A percentile compares a stretch with the other conserved stretches of the same genome.
Conservation (phyloP, 305 asterid species). For the Nicotiana rustica region DNA sequence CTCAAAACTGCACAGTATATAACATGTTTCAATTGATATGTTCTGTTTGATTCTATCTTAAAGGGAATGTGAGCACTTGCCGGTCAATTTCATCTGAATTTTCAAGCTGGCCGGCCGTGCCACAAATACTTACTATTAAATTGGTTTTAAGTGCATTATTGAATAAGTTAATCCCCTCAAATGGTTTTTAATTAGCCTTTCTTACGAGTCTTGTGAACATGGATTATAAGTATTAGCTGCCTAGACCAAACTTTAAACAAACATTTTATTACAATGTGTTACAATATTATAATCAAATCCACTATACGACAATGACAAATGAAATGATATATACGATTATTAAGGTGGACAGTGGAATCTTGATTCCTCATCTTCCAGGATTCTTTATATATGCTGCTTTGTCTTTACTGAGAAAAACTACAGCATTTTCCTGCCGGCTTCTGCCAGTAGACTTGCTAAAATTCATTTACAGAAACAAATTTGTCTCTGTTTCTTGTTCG, state of each 20-base stretch:
- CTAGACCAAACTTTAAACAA: not conserved
- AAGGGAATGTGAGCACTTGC: not conserved
- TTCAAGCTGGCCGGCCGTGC: constrained; percentile 30
- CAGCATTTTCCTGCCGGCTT: not conserved
- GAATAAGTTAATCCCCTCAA: not conserved
- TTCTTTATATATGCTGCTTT: constrained; percentile 15
- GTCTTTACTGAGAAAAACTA: constrained; percentile 13
- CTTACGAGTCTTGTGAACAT: not conserved
- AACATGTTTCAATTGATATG: constrained; percentile 10
- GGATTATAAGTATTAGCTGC: not conserved
- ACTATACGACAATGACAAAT: constrained; percentile 29
- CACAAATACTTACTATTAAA: constrained; percentile 15
- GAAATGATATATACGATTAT: not conserved
- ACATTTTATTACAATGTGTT: not conserved
- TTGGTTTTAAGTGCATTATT: not conserved
- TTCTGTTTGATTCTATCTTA: constrained; percentile 32
- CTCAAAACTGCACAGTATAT: not conserved
- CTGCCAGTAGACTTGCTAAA: not conserved
- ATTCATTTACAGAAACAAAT: not conserved
- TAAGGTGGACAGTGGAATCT: constrained; percentile 30
- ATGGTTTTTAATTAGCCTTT: not conserved
- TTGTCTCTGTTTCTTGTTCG: not conserved
- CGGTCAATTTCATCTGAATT: constrained; percentile 12
- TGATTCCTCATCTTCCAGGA: constrained; percentile 15
- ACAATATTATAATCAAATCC: constrained; percentile 21